Evolutionary conservation across 495 filamentous ascomycete species (phyloP).

Genomic region (Aspergillus sparsus): DNA sequence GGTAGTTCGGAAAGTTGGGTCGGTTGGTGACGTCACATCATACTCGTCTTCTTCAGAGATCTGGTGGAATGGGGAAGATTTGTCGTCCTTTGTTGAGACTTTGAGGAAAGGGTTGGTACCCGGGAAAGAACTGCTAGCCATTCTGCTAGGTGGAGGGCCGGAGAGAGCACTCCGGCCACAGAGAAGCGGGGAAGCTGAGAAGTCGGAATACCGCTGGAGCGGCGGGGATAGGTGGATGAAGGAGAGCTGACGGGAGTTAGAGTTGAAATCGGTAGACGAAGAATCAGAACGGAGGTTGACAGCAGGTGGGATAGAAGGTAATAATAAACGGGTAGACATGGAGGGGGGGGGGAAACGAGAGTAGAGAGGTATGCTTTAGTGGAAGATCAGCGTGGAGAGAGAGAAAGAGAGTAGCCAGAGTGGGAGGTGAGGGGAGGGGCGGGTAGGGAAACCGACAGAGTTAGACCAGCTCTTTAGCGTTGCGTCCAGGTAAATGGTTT

Average conservation of each 20-base stretch:
- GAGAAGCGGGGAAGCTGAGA: constrained; percentile 26
- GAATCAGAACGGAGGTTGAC: constrained; percentile 2
- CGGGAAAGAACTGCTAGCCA: constrained; percentile 58
- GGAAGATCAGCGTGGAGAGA: constrained; percentile 18
- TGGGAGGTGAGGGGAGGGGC: constrained; percentile 22
- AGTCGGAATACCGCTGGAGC: constrained; percentile 20
- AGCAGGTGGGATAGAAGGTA: neutral
- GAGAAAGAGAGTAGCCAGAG: constrained; percentile 9
- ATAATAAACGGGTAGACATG: constrained; percentile 16
- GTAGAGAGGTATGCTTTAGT: constrained; percentile 9
- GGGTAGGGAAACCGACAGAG: constrained; percentile 30
- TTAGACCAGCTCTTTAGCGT: constrained; percentile 3
- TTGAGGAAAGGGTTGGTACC: constrained; percentile 59
- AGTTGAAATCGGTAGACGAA: constrained; percentile 9
- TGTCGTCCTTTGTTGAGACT: constrained; percentile 34
- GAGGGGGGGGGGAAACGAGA: constrained; percentile 8
- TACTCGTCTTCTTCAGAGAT: constrained; percentile 63
- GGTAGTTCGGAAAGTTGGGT: constrained; percentile 51
- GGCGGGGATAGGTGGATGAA: constrained; percentile 14
- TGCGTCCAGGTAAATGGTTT: constrained; percentile 2
- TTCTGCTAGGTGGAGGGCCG: constrained; percentile 35
- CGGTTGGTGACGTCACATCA: constrained; percentile 63
- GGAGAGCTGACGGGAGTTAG: constrained; percentile 20
- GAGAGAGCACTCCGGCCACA: constrained; percentile 39
- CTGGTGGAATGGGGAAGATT: constrained; percentile 46